Conservation (phyloP, 2,329 filamentous ascomycete species). For the Aureobasidium leucospermi region DNA sequence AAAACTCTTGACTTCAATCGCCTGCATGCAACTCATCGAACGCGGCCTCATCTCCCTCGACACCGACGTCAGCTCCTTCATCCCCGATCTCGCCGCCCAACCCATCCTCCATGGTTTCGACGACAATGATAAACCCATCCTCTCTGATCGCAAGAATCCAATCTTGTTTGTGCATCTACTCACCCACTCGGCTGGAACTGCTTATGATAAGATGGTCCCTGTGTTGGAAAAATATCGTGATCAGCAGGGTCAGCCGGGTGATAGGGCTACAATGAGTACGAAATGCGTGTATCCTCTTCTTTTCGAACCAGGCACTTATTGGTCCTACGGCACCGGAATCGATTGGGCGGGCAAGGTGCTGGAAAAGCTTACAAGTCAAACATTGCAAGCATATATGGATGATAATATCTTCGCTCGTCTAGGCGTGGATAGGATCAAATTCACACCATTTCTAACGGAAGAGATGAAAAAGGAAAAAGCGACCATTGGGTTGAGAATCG, state of each 20-base stretch:
- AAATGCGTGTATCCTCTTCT: slow-evolving; percentile 38
- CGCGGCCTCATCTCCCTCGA: slow-evolving; percentile 41
- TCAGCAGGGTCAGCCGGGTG: slow-evolving; percentile 19
- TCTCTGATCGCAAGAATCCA: slow-evolving; percentile 28
- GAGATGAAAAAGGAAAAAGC: slow-evolving; percentile 20
- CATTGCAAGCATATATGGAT: slow-evolving; percentile 39
- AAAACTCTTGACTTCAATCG: slow-evolving; percentile 45
- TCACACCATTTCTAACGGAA: slow-evolving; percentile 19
- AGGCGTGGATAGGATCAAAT: slow-evolving; percentile 30
- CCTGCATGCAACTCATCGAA: slow-evolving; percentile 50
- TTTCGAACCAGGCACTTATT: slow-evolving; percentile 46
- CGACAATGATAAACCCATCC: slow-evolving; percentile 30
- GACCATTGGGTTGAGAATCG: slow-evolving; percentile 18
- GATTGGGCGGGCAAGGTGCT: slow-evolving; percentile 50
- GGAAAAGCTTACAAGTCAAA: slow-evolving; percentile 39
- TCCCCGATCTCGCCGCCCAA: slow-evolving; percentile 44
- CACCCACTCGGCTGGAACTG: slow-evolving; percentile 44
- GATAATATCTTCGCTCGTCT: slow-evolving; percentile 41
- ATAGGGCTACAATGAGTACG: slow-evolving; percentile 22
- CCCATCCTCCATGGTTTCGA: slow-evolving; percentile 43
- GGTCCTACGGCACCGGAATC: slow-evolving; percentile 43
- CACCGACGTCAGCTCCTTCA: slow-evolving; percentile 37
- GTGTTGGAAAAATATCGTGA: neutral
- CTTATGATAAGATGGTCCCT: slow-evolving; percentile 39
- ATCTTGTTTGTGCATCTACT: slow-evolving; percentile 48